Base-by-base conservation (phyloP, 768 basidiomycete genomes). In the Macrolepiota albuminosa region DNA sequence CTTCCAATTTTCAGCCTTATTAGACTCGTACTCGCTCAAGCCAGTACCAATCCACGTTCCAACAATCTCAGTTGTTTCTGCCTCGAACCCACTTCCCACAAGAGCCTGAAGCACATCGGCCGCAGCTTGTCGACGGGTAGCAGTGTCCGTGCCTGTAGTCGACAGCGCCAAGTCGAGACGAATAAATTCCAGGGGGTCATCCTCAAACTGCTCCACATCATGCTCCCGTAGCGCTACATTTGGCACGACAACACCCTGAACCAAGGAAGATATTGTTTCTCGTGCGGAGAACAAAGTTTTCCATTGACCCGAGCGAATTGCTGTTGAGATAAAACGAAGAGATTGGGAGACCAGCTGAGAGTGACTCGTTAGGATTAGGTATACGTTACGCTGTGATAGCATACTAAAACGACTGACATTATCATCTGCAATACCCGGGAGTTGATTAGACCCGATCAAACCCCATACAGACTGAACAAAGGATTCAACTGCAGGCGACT, bases 201-300 rank as follows among this genome's bases (percentile, higher is more conserved):
- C 97, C 73, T 97, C 95, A 67, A 99, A 98, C 71, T 94, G 88
- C 67, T 99, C 97, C 53, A 92, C 81, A 58, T 98, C 95, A 64
- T 93, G 90, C 42, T 90, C 88, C 61, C 95, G 84, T 14, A 98
- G 78, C 14, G 84, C 78, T 60, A 97, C 91, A 67, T 97, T 98
- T n/a, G 96, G 95, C 31, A 98, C 81, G 29, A 98, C 89, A 59
- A 98, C 93, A 55, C 91, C 89, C 71, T 94, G 87, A 6, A 93
- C 85, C 58, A 99, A 85, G 3, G 85, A 83, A 13, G 85, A 84
- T 57, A 98, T 88, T 1, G 89, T 94, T 1, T 89, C 87, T n/a
- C 79, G 79, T 2, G 88, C 78, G 52, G 91, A 90, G 70, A 98
- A 95, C 13, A 98, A 81, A 1, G 79, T 66, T 66, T 85, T 85